Evolutionary conservation across 371 early-diverging fungal genomes (phyloP).

Genomic region (Lichtheimia ornata): DNA sequence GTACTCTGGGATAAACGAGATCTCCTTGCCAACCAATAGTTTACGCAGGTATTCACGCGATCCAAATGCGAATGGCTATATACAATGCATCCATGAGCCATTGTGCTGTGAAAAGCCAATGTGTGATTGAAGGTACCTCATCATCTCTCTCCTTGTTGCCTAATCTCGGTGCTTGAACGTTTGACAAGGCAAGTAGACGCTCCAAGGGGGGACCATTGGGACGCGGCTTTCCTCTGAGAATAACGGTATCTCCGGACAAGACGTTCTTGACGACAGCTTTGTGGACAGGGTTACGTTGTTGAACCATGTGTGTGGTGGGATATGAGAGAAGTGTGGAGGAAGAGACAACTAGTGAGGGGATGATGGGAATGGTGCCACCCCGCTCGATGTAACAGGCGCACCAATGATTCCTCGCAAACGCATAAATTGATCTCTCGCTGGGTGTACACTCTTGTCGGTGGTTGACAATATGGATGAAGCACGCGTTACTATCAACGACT

Average conservation of each 20-base stretch:
- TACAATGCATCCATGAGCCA: not conserved
- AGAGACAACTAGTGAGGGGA: not conserved
- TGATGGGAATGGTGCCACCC: not conserved
- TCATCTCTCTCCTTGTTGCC: constrained; percentile 81
- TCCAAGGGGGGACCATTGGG: constrained; percentile 86
- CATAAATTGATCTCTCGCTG: not conserved
- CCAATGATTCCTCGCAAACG: constrained; percentile 3
- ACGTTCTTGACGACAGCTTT: constrained; percentile 82
- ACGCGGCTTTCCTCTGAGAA: constrained; percentile 80
- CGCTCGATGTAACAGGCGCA: not conserved
- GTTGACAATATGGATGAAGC: no score
- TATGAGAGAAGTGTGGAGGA: not conserved
- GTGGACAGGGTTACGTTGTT: constrained; percentile 24
- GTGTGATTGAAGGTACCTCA: constrained; percentile 58
- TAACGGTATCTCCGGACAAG: constrained; percentile 90
- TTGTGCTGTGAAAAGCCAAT: not conserved
- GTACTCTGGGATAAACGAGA: constrained; percentile 83
- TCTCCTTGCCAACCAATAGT: constrained; percentile 87
- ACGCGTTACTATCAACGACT: no score
- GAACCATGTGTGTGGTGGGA: constrained; percentile 11
- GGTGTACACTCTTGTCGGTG: no score
- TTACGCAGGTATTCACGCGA: constrained; percentile 89
- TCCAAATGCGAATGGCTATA: constrained; percentile 82
- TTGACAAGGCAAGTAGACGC: constrained; percentile 78
- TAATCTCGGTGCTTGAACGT: constrained; percentile 84